Conservation (phyloP, 129 eudicot genomes). For the Pittosporum tobira region DNA sequence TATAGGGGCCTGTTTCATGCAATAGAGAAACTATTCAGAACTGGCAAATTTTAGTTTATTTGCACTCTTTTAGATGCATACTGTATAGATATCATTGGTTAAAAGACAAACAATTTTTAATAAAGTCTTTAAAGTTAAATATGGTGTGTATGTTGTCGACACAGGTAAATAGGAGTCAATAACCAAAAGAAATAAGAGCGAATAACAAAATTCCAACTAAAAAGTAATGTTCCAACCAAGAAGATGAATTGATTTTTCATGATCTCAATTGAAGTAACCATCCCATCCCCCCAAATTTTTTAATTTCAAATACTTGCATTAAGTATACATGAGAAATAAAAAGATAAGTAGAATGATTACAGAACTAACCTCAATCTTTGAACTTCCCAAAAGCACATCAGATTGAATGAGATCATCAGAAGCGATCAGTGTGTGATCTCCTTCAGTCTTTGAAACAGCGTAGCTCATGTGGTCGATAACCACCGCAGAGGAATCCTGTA, state of each 20-base stretch:
- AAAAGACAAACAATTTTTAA: background rate
- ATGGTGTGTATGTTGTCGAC: background rate
- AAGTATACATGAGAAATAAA: too few species aligned
- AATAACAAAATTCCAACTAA: too few species aligned
- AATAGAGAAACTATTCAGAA: background rate
- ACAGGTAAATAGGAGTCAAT: background rate
- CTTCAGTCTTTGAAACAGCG: conserved; percentile 40
- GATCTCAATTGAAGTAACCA: too few species aligned
- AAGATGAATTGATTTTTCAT: too few species aligned
- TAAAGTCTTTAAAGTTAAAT: background rate
- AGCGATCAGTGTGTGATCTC: conserved; percentile 49
- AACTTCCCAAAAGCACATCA: conserved; percentile 38
- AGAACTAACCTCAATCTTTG: conserved; percentile 35
- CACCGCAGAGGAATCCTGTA: conserved; percentile 43
- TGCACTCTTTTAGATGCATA: background rate
- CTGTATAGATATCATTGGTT: background rate
- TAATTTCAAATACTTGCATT: too few species aligned
- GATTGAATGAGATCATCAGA: conserved; percentile 38
- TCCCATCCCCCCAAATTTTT: too few species aligned
- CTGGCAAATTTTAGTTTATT: background rate
- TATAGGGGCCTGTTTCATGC: conserved; percentile 26
- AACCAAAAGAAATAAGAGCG: too few species aligned
- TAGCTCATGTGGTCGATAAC: conserved; percentile 50
- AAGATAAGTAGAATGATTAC: background rate
- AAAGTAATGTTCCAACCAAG: too few species aligned